Percentiles rank a stretch among this genome's conserved stretches.
Evolutionary conservation across 177 flowering plant genomes (phyloP).

Genomic region (Vitis hybrid): DNA sequence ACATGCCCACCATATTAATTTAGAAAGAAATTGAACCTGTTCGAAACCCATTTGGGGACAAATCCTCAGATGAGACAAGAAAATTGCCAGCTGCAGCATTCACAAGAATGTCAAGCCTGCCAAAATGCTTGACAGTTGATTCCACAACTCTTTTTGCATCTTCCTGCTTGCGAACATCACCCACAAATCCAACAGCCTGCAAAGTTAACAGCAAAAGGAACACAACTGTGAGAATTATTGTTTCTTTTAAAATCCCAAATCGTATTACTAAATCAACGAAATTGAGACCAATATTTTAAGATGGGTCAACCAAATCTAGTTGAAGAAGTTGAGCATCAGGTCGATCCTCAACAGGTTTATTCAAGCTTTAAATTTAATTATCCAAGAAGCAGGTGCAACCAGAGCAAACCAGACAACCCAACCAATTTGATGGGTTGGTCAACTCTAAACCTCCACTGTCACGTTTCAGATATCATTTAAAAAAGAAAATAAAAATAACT

Average conservation of each 20-base stretch:
- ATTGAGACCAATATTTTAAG: too few species aligned
- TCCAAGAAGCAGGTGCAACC: too few species aligned
- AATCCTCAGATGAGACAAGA: slow-evolving; percentile 78
- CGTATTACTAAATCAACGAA: too few species aligned
- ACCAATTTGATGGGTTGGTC: too few species aligned
- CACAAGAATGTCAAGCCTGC: slow-evolving; percentile 84
- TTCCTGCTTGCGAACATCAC: slow-evolving; percentile 87
- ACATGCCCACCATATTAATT: not conserved
- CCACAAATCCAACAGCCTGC: slow-evolving; percentile 85
- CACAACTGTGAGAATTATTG: not conserved
- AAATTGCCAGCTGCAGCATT: slow-evolving; percentile 98
- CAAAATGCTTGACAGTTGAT: slow-evolving; percentile 70
- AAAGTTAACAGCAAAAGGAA: not conserved
- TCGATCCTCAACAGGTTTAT: too few species aligned
- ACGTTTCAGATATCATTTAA: too few species aligned
- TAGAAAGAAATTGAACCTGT: slow-evolving; percentile 51
- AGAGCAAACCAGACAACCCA: too few species aligned
- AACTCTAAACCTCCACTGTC: too few species aligned
- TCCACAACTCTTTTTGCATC: slow-evolving; percentile 81
- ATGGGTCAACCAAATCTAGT: too few species aligned
- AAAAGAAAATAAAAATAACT: too few species aligned
- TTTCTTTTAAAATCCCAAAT: not conserved
- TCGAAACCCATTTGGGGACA: slow-evolving; percentile 88
- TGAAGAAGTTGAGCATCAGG: too few species aligned
- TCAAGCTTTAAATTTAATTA: too few species aligned